Evolutionary conservation across 257 asterid species (phyloP).

Genomic region (Rubia yunnanensis): DNA sequence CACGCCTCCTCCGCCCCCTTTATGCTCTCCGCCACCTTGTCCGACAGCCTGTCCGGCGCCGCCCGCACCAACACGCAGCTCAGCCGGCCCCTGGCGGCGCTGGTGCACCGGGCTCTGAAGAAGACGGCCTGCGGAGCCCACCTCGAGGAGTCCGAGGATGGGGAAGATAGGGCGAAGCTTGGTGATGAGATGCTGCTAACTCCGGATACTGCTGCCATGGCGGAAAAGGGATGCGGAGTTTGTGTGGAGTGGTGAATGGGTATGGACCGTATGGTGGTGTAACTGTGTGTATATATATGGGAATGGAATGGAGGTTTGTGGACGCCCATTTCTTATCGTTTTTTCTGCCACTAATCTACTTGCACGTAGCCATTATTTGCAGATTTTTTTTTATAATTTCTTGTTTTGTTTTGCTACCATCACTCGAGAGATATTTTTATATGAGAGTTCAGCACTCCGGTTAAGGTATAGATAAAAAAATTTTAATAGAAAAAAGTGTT

Average conservation of each 20-base stretch:
- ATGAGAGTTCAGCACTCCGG: too few relatives aligned
- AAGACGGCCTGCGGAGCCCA: conserved; percentile 5
- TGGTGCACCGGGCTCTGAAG: conserved; percentile 21
- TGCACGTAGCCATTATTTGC: background rate
- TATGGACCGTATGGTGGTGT: too few relatives aligned
- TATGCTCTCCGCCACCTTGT: conserved; percentile 79
- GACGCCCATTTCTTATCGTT: conserved; percentile 7
- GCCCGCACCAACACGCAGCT: conserved; percentile 26
- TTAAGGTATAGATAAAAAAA: too few relatives aligned
- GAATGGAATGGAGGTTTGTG: background rate
- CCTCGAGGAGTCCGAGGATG: conserved; percentile 25
- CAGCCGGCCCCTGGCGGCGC: conserved; percentile 1
- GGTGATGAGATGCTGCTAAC: conserved; percentile 39
- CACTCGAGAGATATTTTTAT: background rate
- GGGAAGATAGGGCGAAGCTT: conserved; percentile 21
- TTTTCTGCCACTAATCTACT: background rate
- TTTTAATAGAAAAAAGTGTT: too few relatives aligned
- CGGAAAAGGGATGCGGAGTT: background rate
- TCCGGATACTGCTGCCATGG: conserved; percentile 60
- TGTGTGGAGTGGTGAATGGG: background rate
- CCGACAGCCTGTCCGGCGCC: conserved; percentile 60
- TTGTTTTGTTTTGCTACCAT: background rate
- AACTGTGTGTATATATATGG: background rate
- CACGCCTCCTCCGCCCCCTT: conserved; percentile 71
- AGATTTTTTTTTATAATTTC: background rate